Percentiles rank a stretch among this genome's conserved stretches.
Conservation (phyloP, 768 basidiomycete species). For the Plicaturopsis crispa region DNA sequence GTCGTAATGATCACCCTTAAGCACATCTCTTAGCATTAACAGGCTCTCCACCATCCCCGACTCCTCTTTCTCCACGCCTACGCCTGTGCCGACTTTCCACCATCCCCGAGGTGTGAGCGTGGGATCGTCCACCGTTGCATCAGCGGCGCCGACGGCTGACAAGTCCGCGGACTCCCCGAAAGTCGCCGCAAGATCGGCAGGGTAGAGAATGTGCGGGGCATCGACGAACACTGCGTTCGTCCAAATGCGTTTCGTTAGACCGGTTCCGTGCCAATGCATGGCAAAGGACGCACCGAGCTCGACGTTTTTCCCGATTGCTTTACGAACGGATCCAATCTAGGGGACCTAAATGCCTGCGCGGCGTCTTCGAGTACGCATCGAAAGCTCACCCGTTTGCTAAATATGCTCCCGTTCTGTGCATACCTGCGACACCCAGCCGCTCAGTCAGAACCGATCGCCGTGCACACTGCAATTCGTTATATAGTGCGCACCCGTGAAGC, state of each 20-base stretch:
- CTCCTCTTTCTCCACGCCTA: conserved; percentile 17
- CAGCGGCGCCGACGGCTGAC: conserved; percentile 30
- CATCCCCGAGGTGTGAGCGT: conserved; percentile 57
- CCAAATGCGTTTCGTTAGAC: conserved; percentile 1
- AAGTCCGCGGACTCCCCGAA: too few relatives aligned
- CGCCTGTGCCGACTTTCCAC: conserved; percentile 57
- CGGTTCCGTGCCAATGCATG: not conserved
- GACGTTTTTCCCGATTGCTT: conserved; percentile 54
- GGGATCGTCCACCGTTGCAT: conserved; percentile 35
- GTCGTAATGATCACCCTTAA: conserved; percentile 57
- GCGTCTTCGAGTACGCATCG: not conserved
- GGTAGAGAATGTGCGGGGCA: conserved; percentile 59
- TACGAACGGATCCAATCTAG: conserved; percentile 68
- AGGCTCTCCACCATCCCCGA: conserved; percentile 55
- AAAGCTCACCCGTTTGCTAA: conserved; percentile 69
- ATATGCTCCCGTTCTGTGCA: conserved; percentile 62
- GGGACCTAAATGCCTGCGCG: not conserved
- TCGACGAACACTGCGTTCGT: conserved; percentile 52
- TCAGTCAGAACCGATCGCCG: not conserved
- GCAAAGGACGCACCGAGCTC: conserved; percentile 45
- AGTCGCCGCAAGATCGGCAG: conserved; percentile 58
- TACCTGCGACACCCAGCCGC: conserved; percentile 32
- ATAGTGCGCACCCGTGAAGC: conserved; percentile 32
- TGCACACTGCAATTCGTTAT: not conserved
- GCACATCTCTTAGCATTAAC: conserved; percentile 41